Base-by-base conservation (phyloP, 2,329 filamentous ascomycete genomes). In the Penicillium hesseltinei region DNA sequence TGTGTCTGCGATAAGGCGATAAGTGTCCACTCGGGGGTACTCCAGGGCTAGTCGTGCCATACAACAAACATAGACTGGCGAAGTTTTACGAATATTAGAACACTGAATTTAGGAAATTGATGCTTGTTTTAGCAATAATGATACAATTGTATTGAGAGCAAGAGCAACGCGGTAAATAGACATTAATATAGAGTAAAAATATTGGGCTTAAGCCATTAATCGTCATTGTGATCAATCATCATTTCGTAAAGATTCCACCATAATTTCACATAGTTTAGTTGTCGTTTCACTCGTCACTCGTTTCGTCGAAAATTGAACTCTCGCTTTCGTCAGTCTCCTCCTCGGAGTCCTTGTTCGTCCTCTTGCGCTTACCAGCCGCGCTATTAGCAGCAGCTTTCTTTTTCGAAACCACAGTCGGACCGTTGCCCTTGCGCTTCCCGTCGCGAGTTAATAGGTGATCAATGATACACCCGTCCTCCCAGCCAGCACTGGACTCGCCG, bases 381-480 rank as follows among this genome's bases (percentile, higher is more conserved):
- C 15, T 10, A 8, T 29, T 54, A 13, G 38, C 31, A 29, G 53
- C 39, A 15, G 15, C 13, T 27, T 55, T 66, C 10, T 54, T 53
- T 31, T 54, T 47, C 10, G 47, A 21, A n/a, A 21, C 25, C 5
- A 35, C 9, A 54, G 45, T 21, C 8, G 45, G 15, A 7, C 38
- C 58, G 19, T 44, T 59, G 15, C 61, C 64, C 51, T 77, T 78
- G 51, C 81, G 81, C 57, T 76, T 79, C 8, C 83, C 84, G n/a
- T 77, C 81, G 51, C 84, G 75, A 54, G 74, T 81, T 5, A 87
- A 82, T 36, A 88, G 70, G 67, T 87, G 82, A 51, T 88, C 86
- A 67, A 88, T 86, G 9, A 82, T 80, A 73, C 86, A 89, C 0
- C 82, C 82, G 17, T 84, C 76, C 4, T 85, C 78, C 87, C 88